Evolutionary conservation across 306 rosid species (phyloP).

Genomic region (Fragaria iinumae): DNA sequence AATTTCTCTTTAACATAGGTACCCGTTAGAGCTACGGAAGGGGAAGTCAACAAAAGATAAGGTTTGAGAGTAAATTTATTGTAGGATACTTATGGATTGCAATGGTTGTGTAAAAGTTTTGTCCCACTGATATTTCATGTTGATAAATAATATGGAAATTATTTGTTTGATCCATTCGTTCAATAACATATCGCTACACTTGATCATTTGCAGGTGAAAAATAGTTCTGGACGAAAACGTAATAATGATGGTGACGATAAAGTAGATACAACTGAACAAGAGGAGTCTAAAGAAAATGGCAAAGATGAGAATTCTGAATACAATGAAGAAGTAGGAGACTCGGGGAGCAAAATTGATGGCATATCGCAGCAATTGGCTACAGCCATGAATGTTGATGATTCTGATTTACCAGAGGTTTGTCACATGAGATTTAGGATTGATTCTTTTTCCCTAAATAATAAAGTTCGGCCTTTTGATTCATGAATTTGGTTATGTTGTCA

Average conservation of each 20-base stretch:
- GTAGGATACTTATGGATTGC: background rate
- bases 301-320: conserved; percentile 50
- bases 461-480: conserved; percentile 28
- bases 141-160: conserved; percentile 10
- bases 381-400: conserved; percentile 46
- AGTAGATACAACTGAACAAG: conserved; percentile 38
- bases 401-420: conserved; percentile 72
- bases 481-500: conserved; percentile 35
- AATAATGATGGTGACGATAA: conserved; percentile 36
- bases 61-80: conserved; percentile 40
- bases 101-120: background rate
- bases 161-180: conserved; percentile 20
- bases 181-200: conserved; percentile 25
- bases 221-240: conserved; percentile 45
- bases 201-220: conserved; percentile 54
- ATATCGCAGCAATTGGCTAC: conserved; percentile 60
- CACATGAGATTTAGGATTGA: conserved; percentile 23
- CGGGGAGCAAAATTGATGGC: conserved; percentile 50
- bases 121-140: background rate
- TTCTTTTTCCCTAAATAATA: conserved; percentile 13
- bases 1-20: conserved; percentile 55
- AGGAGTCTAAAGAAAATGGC: conserved; percentile 36
- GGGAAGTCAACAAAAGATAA: conserved; percentile 82
- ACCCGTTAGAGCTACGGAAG: conserved; percentile 94
- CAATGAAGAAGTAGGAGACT: conserved; percentile 38